Conservation (phyloP, 345 rosid species). For the Hibiscus trionum region DNA sequence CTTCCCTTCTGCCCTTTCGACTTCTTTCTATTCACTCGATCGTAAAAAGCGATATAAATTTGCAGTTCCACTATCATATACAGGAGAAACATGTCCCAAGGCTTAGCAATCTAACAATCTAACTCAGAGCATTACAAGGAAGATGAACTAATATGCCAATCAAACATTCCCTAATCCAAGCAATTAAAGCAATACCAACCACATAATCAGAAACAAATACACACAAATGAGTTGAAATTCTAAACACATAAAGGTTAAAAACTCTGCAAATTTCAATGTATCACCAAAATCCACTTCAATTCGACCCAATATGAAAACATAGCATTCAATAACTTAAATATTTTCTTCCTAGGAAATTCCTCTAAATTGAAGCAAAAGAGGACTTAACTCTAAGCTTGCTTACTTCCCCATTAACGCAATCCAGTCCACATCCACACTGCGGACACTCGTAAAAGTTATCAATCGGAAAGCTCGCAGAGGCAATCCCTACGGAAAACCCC, state of each 20-base stretch:
- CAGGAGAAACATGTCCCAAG: not conserved
- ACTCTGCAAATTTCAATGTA: not conserved
- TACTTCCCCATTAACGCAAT: conserved; percentile 38
- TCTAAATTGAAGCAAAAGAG: conserved; percentile 50
- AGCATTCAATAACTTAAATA: not conserved
- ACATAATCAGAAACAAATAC: conserved; percentile 1
- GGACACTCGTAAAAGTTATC: conserved; percentile 80
- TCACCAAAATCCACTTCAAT: not conserved
- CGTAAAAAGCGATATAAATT: not conserved
- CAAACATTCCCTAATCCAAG: not conserved
- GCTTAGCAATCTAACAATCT: not conserved
- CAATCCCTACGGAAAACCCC: conserved; percentile 82
- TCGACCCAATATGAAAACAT: not conserved
- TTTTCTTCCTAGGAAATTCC: not conserved
- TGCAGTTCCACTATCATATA: not conserved
- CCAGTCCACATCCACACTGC: conserved; percentile 91
- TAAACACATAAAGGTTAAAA: not conserved
- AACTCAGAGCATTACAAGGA: not conserved
- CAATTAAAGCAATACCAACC: not conserved
- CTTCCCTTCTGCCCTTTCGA: not conserved
- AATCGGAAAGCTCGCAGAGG: conserved; percentile 67
- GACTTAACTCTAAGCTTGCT: conserved; percentile 33
- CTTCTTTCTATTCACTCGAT: not conserved
- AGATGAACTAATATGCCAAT: not conserved
- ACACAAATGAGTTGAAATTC: not conserved